phyloP scores from a whole-genome alignment of 495 filamentous ascomycete species.

The Halenospora varia region DNA sequence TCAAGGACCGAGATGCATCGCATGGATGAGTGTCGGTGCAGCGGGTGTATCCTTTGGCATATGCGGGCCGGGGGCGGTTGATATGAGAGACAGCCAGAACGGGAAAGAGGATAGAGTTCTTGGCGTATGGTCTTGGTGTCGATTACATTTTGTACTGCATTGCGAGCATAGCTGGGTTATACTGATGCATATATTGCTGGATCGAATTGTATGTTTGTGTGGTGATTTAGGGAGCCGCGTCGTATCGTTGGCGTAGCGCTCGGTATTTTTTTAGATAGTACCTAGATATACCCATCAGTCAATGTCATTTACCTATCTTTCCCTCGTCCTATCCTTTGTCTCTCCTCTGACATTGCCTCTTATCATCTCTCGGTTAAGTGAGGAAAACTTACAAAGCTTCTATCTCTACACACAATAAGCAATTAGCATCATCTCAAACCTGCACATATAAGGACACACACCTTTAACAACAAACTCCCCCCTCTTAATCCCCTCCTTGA shows the following conservation, averaged over 20 bases:
- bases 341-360: not conserved
- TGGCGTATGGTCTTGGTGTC: too few relatives aligned
- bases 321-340: not conserved
- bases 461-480: conserved; percentile 92
- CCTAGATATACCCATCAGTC: conserved; percentile 41
- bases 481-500: conserved; percentile 66
- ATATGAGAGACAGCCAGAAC: not conserved
- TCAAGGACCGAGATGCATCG: not conserved
- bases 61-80: not conserved
- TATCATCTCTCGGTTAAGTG: too few relatives aligned
- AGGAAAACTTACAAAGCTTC: conserved; percentile 78
- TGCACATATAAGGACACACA: conserved; percentile 28
- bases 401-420: conserved; percentile 51
- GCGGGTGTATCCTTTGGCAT: not conserved
- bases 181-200: too few relatives aligned
- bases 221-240: conserved; percentile 32
- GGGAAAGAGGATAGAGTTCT: not conserved
- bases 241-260: conserved; percentile 79
- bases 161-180: too few relatives aligned
- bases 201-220: not conserved
- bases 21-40: not conserved
- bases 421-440: not conserved
- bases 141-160: not conserved
- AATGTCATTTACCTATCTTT: conserved; percentile 1
- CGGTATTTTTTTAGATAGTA: conserved; percentile 96